These are phyloP conservation scores for Areca catechu DNA, from an alignment of 176 grass and related monocot genomes.

Conservation along the genomic window DNA sequence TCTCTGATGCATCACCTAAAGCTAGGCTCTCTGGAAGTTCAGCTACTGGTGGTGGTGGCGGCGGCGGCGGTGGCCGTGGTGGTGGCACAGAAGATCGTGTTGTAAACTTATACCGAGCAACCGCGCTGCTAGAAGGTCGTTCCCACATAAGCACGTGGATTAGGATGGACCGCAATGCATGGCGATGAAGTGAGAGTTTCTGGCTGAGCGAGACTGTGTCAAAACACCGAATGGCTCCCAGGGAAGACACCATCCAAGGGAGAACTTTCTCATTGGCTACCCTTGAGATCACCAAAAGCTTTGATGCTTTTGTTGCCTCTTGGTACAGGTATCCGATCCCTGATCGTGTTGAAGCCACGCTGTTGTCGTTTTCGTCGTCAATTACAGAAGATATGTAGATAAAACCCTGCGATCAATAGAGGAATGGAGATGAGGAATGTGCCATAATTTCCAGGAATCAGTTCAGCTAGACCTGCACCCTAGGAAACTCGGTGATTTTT, in stretches of 20 bases:
- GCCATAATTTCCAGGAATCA: too few species aligned
- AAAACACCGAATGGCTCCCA: constrained; percentile 60
- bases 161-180: constrained; percentile 47
- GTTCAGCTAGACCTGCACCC: too few species aligned
- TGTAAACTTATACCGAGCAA: background rate
- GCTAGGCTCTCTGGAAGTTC: constrained; percentile 13
- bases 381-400: constrained; percentile 73
- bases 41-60: background rate
- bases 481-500: too few species aligned
- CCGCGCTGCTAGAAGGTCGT: background rate
- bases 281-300: constrained; percentile 68
- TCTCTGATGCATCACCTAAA: constrained; percentile 9
- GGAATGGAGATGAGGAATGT: too few species aligned
- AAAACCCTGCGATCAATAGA: constrained; percentile 45
- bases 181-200: constrained; percentile 63
- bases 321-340: constrained; percentile 60
- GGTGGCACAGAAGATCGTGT: background rate
- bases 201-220: constrained; percentile 90
- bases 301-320: constrained; percentile 31
- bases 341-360: constrained; percentile 48
- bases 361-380: constrained; percentile 28
- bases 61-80: background rate
- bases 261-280: constrained; percentile 72
- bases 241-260: constrained; percentile 64
- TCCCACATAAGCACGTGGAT: constrained; percentile 70